Conservation (phyloP, 1,284 basidiomycete species). For the Heterobasidion irregulare region DNA sequence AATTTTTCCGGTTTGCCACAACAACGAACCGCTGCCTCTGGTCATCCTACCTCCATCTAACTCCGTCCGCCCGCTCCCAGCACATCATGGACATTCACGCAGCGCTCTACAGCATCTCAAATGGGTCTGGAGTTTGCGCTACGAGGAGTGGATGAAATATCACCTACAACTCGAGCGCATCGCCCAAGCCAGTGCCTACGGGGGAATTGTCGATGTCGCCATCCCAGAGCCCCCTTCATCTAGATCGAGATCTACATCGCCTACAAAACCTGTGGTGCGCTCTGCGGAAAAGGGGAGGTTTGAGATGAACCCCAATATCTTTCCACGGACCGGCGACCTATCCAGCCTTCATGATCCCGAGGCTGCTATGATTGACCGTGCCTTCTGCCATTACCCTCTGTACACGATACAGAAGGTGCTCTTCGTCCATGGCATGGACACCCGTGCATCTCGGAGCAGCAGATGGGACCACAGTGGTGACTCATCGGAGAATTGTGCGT, state of each 20-base stretch:
- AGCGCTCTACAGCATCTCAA: slow-evolving; percentile 48
- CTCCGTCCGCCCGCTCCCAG: slow-evolving; percentile 12
- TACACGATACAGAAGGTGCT: slow-evolving; percentile 62
- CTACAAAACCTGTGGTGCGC: background rate
- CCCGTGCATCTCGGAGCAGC: background rate
- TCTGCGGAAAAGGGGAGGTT: slow-evolving; percentile 2
- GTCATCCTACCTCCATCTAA: background rate
- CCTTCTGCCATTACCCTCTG: slow-evolving; percentile 43
- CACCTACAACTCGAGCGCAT: slow-evolving; percentile 19
- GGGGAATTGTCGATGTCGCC: slow-evolving; percentile 20
- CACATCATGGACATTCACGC: slow-evolving; percentile 50
- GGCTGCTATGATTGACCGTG: slow-evolving; percentile 37
- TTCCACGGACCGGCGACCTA: slow-evolving; percentile 60
- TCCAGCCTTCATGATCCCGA: slow-evolving; percentile 46
- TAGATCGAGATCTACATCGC: slow-evolving; percentile 5
- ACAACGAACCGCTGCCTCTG: background rate
- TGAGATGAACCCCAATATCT: slow-evolving; percentile 30
- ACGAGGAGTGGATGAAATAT: slow-evolving; percentile 39
- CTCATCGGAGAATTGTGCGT: background rate
- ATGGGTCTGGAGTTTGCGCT: slow-evolving; percentile 47
- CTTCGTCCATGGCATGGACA: slow-evolving; percentile 49
- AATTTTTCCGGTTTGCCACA: background rate
- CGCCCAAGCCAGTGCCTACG: slow-evolving; percentile 19
- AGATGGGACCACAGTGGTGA: background rate
- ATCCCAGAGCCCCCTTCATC: slow-evolving; percentile 14